Evolutionary conservation across 306 rosid species (phyloP), one percentile per base, ranked within the genome.

Genomic region (Vigna trinervia): DNA sequence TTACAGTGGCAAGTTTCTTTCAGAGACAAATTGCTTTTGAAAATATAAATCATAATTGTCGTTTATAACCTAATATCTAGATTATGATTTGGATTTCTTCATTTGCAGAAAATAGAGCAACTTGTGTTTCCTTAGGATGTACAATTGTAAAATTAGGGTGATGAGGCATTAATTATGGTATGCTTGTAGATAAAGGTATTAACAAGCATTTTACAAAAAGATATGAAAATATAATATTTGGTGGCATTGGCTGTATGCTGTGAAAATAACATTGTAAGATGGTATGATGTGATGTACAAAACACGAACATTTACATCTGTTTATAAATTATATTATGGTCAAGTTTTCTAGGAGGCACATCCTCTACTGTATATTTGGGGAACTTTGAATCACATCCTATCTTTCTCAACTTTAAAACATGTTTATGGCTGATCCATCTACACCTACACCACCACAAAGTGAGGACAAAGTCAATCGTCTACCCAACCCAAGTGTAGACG

Each of bases 51-150:
- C 32, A 38, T 68, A 39, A 28, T 28, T 28, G 48, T 5, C 11
- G 62, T 48, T 14, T 48, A 8, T 50, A 45, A 3, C 50, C 12
- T 45, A 45, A 12, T 80, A 54, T 56, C 56, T 28, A 12, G 56
- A 26, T 34, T 70, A 9, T 48, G 23, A 28, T 56, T 38, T 69
- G 72, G 51, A 59, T 84, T 61, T 54, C 68, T 14, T 48, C 41
- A 62, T 70, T 62, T 38, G 56, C 58, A 4, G 23, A 72, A 69
- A 53, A n/a, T 54, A 62, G 43, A 47, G 62, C 38, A 43, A 65
- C 46, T 43, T 4, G 4, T 75, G 59, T 48, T 73, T 48, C 62
- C 69, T 23, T 56, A 39, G 81, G 68, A 5, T 47, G 12, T 73
- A 64, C 56, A 13, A 5, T 48, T 38, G 30, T 50, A 54, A 75